Percentiles rank a stretch among this genome's conserved stretches.
phyloP scores from a whole-genome alignment of 495 filamentous ascomycete genomes.

The Immersiella caudata region DNA sequence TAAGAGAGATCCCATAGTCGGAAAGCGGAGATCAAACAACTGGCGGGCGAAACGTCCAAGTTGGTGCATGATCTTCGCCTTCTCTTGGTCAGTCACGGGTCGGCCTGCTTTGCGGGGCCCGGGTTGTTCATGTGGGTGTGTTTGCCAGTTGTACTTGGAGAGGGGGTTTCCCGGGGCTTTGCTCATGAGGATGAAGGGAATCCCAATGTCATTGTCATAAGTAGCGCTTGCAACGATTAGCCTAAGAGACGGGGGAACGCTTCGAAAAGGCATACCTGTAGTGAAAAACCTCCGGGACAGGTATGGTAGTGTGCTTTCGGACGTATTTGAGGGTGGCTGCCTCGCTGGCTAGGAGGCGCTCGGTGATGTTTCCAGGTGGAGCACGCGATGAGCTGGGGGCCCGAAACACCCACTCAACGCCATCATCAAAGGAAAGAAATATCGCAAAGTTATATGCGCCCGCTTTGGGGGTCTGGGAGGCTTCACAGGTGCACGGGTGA shows the following conservation, averaged over 20 bases:
- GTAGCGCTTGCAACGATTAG: constrained; percentile 12
- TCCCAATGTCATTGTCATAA: constrained; percentile 36
- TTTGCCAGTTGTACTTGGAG: constrained; percentile 19
- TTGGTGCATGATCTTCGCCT: constrained; percentile 29
- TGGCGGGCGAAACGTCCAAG: constrained; percentile 22
- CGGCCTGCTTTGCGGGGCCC: background rate
- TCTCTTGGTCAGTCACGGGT: constrained; percentile 18
- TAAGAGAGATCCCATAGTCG: constrained; percentile 27
- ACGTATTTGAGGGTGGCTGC: constrained; percentile 13
- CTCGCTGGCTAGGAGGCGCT: constrained; percentile 11
- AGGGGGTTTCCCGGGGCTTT: constrained; percentile 25
- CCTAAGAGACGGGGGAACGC: background rate
- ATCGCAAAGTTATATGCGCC: constrained; percentile 6
- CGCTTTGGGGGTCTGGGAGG: background rate
- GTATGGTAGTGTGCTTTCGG: constrained; percentile 4
- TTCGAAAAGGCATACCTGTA: constrained; percentile 7
- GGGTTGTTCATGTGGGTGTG: constrained; percentile 7
- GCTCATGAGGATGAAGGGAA: constrained; percentile 30
- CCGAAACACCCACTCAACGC: constrained; percentile 13
- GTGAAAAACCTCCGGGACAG: constrained; percentile 5
- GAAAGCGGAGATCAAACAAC: constrained; percentile 24
- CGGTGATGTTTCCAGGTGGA: constrained; percentile 7
- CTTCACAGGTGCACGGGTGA: background rate
- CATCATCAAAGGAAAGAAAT: constrained; percentile 11
- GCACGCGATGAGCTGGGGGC: constrained; percentile 6